Conservation (phyloP, 768 basidiomycete genomes). For the Macrolepiota dolichaula region DNA sequence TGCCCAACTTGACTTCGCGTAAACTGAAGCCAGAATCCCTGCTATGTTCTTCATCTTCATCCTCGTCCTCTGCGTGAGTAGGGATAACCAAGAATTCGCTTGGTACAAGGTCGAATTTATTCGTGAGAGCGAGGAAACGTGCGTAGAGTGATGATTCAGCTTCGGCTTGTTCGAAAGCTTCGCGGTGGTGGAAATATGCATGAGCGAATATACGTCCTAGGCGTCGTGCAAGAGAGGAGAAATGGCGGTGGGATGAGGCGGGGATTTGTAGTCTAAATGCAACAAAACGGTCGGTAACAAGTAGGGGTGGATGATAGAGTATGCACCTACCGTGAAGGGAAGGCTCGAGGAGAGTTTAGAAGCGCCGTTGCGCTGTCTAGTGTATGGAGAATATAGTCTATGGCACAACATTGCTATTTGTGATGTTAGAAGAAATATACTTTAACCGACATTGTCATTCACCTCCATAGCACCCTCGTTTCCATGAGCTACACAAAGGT, state of each 20-base stretch:
- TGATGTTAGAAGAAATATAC: background rate
- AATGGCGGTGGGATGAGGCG: constrained; percentile 78
- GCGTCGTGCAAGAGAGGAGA: constrained; percentile 83
- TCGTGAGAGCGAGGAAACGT: constrained; percentile 82
- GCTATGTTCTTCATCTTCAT: constrained; percentile 21
- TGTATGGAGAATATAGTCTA: constrained; percentile 93
- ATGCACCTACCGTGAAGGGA: constrained; percentile 75
- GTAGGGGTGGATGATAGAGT: background rate
- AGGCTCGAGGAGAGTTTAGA: constrained; percentile 85
- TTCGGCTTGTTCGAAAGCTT: constrained; percentile 86
- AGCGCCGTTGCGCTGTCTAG: constrained; percentile 91
- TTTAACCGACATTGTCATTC: constrained; percentile 16
- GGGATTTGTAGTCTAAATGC: constrained; percentile 74
- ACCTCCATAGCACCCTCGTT: constrained; percentile 88
- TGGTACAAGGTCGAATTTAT: constrained; percentile 79
- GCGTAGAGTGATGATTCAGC: constrained; percentile 88
- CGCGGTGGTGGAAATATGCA: constrained; percentile 93
- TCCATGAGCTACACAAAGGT: constrained; percentile 93
- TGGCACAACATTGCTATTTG: constrained; percentile 94
- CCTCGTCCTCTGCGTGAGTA: constrained; percentile 18
- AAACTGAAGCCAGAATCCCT: constrained; percentile 20
- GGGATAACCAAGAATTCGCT: constrained; percentile 83
- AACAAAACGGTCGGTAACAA: constrained; percentile 1
- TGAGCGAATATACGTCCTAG: constrained; percentile 95
- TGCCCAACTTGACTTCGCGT: constrained; percentile 2